phyloP scores from a whole-genome alignment of 2,329 filamentous ascomycete genomes.

The Aotearoamyces nothofagi region DNA sequence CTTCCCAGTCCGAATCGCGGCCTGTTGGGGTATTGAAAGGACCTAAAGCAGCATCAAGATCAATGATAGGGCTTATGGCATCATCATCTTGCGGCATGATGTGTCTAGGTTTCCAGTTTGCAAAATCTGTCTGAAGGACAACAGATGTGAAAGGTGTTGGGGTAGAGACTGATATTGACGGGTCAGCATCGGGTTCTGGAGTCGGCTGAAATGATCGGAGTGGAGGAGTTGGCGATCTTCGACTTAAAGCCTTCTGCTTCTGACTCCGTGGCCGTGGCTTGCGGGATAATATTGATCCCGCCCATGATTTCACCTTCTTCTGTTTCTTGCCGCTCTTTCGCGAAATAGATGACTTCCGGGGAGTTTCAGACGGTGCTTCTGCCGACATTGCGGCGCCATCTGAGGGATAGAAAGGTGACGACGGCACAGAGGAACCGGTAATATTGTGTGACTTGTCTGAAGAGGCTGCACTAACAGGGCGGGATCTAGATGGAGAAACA shows the following conservation, averaged over 20 bases:
- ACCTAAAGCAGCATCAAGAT: constrained; percentile 83
- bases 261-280: constrained; percentile 28
- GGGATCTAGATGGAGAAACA: constrained; percentile 29
- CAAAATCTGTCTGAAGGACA: constrained; percentile 13
- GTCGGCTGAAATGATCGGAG: constrained; percentile 16
- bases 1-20: constrained; percentile 49
- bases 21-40: constrained; percentile 73
- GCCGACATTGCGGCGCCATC: constrained; percentile 12
- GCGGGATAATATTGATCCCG: constrained; percentile 32
- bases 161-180: not conserved
- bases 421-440: constrained; percentile 4
- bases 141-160: constrained; percentile 7
- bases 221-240: constrained; percentile 28
- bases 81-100: constrained; percentile 38
- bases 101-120: constrained; percentile 24
- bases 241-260: constrained; percentile 23
- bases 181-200: constrained; percentile 10
- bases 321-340: constrained; percentile 32
- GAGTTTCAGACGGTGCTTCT: constrained; percentile 10
- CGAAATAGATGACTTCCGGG: constrained; percentile 14
- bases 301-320: constrained; percentile 59
- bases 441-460: constrained; percentile 22
- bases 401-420: constrained; percentile 4
- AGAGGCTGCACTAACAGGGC: constrained; percentile 26
- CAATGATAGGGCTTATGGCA: constrained; percentile 65